Percentiles rank a stretch among this genome's conserved stretches.
Conservation (phyloP, 2,329 filamentous ascomycete genomes). For the Colletotrichum brevisporum region DNA sequence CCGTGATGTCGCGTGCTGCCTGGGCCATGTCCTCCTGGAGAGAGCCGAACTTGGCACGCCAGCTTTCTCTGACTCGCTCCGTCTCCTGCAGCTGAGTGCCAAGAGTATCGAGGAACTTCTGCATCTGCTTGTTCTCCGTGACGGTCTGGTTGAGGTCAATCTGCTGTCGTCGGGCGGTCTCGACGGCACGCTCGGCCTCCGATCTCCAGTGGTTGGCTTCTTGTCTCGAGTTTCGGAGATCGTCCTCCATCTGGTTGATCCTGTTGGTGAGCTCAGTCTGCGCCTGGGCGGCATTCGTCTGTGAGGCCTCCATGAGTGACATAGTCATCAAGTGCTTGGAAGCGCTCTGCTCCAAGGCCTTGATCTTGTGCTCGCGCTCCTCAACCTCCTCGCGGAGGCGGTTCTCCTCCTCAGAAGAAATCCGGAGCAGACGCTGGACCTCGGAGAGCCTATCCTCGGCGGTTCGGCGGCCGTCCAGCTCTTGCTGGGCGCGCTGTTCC, state of each 20-base stretch:
- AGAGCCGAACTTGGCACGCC: constrained; percentile 86
- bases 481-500: constrained; percentile 74
- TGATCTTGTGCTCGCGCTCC: constrained; percentile 78
- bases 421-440: constrained; percentile 77
- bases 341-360: constrained; percentile 68
- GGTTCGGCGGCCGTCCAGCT: constrained; percentile 73
- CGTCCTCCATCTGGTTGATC: constrained; percentile 66
- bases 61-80: constrained; percentile 84
- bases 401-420: constrained; percentile 80
- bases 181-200: constrained; percentile 72
- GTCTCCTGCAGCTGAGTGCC: constrained; percentile 88
- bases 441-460: constrained; percentile 82
- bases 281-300: constrained; percentile 68
- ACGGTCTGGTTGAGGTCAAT: constrained; percentile 63
- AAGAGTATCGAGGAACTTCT: constrained; percentile 80
- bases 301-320: constrained; percentile 77
- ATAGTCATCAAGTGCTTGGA: constrained; percentile 73
- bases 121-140: constrained; percentile 80
- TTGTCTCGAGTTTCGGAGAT: constrained; percentile 68
- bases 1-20: constrained; percentile 83
- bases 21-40: constrained; percentile 89
- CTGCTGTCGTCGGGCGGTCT: constrained; percentile 63
- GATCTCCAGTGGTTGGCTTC: constrained; percentile 73
- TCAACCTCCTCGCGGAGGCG: constrained; percentile 77
- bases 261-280: constrained; percentile 70